These are phyloP conservation scores for Neurospora discreta DNA, from an alignment of 495 filamentous ascomycete species.

Conservation along the genomic window DNA sequence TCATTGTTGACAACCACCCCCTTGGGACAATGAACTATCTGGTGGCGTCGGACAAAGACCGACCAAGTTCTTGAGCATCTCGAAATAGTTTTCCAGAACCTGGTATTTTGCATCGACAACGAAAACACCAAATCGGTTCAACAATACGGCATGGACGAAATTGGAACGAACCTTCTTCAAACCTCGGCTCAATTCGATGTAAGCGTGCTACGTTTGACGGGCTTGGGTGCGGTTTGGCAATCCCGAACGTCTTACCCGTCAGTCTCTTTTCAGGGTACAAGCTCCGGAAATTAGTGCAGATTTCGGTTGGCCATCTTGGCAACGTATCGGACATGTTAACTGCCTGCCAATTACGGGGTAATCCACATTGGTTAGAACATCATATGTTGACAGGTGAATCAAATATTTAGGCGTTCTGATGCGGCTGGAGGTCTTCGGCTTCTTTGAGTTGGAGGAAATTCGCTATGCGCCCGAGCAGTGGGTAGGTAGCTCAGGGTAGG, in stretches of 20 bases:
- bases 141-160: neutral
- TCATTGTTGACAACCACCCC: neutral
- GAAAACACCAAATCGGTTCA: neutral
- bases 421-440: neutral
- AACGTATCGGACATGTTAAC: neutral
- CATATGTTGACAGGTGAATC: neutral
- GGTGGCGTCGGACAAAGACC: neutral
- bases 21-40: neutral
- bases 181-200: neutral
- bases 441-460: neutral
- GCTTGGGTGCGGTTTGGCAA: neutral
- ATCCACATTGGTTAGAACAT: neutral
- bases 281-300: neutral
- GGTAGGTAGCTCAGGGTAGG: too few relatives aligned
- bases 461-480: neutral
- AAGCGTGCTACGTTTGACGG: neutral
- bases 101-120: neutral
- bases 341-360: neutral
- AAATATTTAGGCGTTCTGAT: neutral
- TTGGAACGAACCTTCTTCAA: neutral
- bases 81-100: neutral
- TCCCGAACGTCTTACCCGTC: neutral
- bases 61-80: neutral
- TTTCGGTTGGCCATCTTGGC: neutral
- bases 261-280: neutral